These are phyloP conservation scores for Tagetes erecta DNA, from an alignment of 129 eudicot genomes.

Conservation along the genomic window DNA sequence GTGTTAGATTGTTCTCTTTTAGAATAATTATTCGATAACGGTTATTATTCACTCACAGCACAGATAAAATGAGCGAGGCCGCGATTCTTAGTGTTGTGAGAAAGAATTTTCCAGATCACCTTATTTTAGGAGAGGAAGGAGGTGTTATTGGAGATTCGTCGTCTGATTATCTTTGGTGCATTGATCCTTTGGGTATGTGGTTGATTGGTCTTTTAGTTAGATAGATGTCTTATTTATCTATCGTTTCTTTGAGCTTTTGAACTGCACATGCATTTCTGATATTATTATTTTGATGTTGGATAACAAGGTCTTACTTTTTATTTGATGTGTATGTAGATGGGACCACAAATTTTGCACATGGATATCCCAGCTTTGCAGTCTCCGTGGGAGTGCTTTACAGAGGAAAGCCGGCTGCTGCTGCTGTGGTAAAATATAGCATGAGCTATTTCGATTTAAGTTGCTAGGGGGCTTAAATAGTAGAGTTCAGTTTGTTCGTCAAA, in stretches of 20 bases:
- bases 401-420: conserved; percentile 96
- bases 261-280: conserved; percentile 2
- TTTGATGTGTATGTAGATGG: conserved; percentile 61
- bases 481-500: not conserved
- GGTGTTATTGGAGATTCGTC: conserved; percentile 94
- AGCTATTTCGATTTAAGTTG: not conserved
- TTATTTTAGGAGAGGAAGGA: conserved; percentile 99
- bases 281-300: not conserved
- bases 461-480: not conserved
- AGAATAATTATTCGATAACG: conserved; percentile 7
- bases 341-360: conserved; percentile 96
- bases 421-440: conserved; percentile 59
- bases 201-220: conserved; percentile 17
- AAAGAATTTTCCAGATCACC: conserved; percentile 81
- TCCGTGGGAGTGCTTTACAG: conserved; percentile 85
- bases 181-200: conserved; percentile 88
- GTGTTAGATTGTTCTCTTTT: not conserved
- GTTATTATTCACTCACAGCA: conserved; percentile 57
- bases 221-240: conserved; percentile 9
- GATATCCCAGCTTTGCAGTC: conserved; percentile 97
- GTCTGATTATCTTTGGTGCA: conserved; percentile 99
- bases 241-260: conserved; percentile 2
- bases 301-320: not conserved
- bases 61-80: conserved; percentile 95
- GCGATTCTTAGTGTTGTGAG: conserved; percentile 76